Conservation (phyloP, 108 stramenopile genomes). For the Chaetoceros muelleri region DNA sequence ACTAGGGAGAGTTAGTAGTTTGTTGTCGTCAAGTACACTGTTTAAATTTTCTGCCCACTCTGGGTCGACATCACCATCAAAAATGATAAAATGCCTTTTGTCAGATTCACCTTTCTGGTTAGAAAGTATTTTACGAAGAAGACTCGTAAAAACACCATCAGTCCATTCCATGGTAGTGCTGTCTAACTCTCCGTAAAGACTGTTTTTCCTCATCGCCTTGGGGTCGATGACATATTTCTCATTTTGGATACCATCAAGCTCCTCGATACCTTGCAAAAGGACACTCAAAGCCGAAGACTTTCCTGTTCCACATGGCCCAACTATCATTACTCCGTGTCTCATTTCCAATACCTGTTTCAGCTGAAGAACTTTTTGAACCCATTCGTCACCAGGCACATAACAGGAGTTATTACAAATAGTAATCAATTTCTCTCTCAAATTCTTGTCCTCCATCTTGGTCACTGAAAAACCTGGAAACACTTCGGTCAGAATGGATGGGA, state of each 20-base stretch:
- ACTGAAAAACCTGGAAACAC: constrained; percentile 84
- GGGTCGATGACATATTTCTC: constrained; percentile 94
- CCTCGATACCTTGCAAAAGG: constrained; percentile 70
- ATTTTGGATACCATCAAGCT: constrained; percentile 80
- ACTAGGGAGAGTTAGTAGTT: constrained; percentile 89
- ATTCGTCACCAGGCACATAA: constrained; percentile 56
- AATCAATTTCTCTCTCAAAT: constrained; percentile 46
- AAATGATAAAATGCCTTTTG: constrained; percentile 89
- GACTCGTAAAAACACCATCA: constrained; percentile 94
- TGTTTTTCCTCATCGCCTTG: constrained; percentile 89
- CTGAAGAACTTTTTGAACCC: constrained; percentile 93
- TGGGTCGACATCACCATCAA: constrained; percentile 97
- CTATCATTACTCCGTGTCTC: constrained; percentile 95
- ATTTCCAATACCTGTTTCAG: constrained; percentile 89
- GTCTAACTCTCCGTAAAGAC: constrained; percentile 89
- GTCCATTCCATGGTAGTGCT: constrained; percentile 99
- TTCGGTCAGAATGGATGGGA: constrained; percentile 70
- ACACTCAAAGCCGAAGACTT: constrained; percentile 68
- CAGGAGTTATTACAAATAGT: constrained; percentile 48
- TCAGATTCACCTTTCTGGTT: constrained; percentile 93
- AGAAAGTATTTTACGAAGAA: constrained; percentile 70
- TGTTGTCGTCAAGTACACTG: constrained; percentile 95
- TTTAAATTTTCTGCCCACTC: constrained; percentile 85
- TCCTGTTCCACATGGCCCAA: constrained; percentile 81
- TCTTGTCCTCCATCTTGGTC: constrained; percentile 72